These are phyloP conservation scores for Botrytis fragariae DNA, from an alignment of 2,329 filamentous ascomycete species.

Conservation along the genomic window DNA sequence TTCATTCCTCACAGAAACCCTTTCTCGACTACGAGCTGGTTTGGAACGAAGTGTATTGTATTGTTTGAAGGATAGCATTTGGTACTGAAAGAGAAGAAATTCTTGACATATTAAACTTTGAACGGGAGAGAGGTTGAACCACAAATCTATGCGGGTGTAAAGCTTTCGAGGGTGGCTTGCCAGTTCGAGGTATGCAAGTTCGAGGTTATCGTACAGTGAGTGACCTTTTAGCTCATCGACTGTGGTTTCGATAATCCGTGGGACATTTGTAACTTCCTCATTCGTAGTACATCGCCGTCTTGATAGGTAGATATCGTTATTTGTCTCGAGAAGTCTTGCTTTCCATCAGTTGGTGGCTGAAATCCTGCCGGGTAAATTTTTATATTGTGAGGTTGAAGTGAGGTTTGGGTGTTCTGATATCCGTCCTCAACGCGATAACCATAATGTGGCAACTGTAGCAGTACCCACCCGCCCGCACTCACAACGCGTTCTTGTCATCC, in stretches of 20 bases:
- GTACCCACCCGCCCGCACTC: background rate
- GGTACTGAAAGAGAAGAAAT: background rate
- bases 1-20: conserved; percentile 35
- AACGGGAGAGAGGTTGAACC: background rate
- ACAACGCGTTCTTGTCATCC: background rate
- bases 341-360: background rate
- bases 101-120: background rate
- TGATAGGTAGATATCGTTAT: background rate
- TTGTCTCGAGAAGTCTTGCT: background rate
- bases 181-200: background rate
- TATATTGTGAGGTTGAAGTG: background rate
- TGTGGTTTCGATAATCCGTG: background rate
- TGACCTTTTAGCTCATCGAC: background rate
- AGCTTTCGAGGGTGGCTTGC: background rate
- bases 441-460: background rate
- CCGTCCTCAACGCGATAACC: background rate
- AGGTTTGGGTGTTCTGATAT: background rate
- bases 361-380: background rate
- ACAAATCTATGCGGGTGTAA: conserved; percentile 25
- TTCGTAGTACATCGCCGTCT: background rate
- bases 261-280: background rate
- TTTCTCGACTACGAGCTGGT: conserved; percentile 32
- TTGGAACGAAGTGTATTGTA: conserved; percentile 33
- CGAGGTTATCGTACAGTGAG: too few relatives aligned
- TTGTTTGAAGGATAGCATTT: conserved; percentile 29